Evolutionary conservation across 305 asterid species (phyloP).

Genomic region (Fraxinus albicans): DNA sequence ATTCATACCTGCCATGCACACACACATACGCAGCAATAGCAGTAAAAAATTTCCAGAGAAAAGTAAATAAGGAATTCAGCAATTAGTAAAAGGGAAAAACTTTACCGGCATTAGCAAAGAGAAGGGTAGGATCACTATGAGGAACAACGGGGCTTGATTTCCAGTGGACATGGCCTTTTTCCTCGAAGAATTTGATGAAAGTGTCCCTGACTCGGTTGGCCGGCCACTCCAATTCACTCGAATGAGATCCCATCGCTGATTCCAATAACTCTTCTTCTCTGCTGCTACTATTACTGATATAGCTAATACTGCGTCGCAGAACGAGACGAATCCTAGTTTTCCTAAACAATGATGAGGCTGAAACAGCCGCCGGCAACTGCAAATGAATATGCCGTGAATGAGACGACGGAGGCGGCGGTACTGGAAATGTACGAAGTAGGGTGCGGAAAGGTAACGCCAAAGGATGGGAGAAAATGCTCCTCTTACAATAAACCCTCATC

Average conservation of each 20-base stretch:
- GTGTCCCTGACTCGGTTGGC: constrained; percentile 65
- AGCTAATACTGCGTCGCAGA: background rate
- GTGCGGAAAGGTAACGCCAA: constrained; percentile 38
- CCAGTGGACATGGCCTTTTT: constrained; percentile 65
- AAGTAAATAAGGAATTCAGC: background rate
- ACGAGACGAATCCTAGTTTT: background rate
- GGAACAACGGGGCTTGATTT: constrained; percentile 95
- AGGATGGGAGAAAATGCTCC: constrained; percentile 20
- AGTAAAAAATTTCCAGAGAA: background rate
- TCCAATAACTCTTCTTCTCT: constrained; percentile 17
- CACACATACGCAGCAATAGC: constrained; percentile 4
- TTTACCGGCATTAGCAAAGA: constrained; percentile 86
- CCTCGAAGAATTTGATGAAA: constrained; percentile 62
- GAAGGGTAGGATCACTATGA: constrained; percentile 89
- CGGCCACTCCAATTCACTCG: constrained; percentile 65
- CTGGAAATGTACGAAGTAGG: constrained; percentile 5
- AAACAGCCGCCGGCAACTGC: constrained; percentile 23
- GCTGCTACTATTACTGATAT: constrained; percentile 15
- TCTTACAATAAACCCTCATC: constrained; percentile 59
- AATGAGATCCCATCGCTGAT: constrained; percentile 57
- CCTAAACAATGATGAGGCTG: background rate
- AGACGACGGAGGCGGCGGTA: constrained; percentile 20
- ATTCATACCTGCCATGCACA: constrained; percentile 69
- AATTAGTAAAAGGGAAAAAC: background rate
- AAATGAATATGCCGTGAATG: background rate